Conservation (phyloP, 129 eudicot species). For the Flaveria bidentis region DNA sequence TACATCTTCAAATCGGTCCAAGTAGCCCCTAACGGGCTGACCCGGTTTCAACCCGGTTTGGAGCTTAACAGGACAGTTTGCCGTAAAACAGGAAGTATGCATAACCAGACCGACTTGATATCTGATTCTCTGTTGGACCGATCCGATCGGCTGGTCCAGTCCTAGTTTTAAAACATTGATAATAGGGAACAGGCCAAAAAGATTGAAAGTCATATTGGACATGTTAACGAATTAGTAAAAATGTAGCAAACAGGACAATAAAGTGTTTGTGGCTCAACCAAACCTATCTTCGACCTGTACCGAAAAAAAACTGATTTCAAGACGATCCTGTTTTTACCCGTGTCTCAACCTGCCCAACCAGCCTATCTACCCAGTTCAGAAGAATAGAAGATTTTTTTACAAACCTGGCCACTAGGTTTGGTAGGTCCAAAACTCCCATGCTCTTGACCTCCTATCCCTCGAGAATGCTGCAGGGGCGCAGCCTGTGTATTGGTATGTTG, state of each 20-base stretch:
- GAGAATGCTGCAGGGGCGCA: constrained; percentile 49
- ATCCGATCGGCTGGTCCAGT: too few species aligned
- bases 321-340: not conserved
- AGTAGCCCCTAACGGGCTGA: too few species aligned
- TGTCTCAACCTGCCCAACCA: not conserved
- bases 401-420: constrained; percentile 48
- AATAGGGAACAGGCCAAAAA: not conserved
- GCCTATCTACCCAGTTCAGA: constrained; percentile 12
- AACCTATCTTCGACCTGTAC: not conserved
- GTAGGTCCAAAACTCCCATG: constrained; percentile 41
- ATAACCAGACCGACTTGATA: too few species aligned
- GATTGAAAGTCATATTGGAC: not conserved
- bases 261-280: not conserved
- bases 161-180: not conserved
- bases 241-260: not conserved
- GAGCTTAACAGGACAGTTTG: too few species aligned
- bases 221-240: not conserved
- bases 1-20: too few species aligned
- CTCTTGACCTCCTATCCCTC: constrained; percentile 42
- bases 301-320: not conserved
- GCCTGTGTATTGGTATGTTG: constrained; percentile 42
- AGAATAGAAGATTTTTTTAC: constrained; percentile 30
- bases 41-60: too few species aligned
- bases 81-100: too few species aligned
- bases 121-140: too few species aligned